Base-by-base conservation (phyloP, 495 filamentous ascomycete genomes). In the Neurospora sp. region DNA sequence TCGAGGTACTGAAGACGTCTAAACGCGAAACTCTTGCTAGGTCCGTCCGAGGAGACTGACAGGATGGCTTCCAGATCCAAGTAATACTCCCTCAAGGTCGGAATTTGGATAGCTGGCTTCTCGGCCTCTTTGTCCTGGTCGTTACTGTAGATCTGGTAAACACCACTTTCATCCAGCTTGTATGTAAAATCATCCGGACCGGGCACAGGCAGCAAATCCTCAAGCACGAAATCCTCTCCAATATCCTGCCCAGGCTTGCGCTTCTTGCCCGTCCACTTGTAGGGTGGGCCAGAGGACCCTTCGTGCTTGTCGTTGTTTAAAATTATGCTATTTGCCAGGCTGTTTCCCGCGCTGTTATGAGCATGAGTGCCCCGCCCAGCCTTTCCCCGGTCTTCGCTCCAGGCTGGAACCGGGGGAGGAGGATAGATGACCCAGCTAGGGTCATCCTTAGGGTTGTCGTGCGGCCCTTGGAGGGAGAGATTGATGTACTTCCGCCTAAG, bases 11-110 rank as follows among this genome's bases (percentile, higher is more conserved):
- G 94, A 40, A 99, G 86, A 15, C 96, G 90, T 69, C 94, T 90
- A 80, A 94, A 99, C 3, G 96, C 94, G 82, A 98, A 98, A 78
- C 94, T 97, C 82, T 99, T 99, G 80, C 91, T 94, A 2, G 96
- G 96, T 0, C 96, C 96, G 80, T 99, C 94, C 5, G 93, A 95
- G 0, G 95, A 97, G 10, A 95, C 87, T 72, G 90, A 88, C 45
- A 96, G 85, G 69, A 98, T 87, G 28, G 90, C 84, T 75, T 99
- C 95, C n/a, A 98, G 84, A 80, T 98, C 96, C 84, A 97, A 90
- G 79, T 98, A 99, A 78, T 92, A 99, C 76, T 98, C 94, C 77
- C 92, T 90, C 75, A 98, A 86, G 4, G 93, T 95, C 4, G 96
- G 96, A 13, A 98, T 91, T 34, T 88, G 85, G 45, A 97, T 89